A percentile compares a stretch with the other conserved stretches of the same genome.
phyloP scores from a whole-genome alignment of 2,329 filamentous ascomycete genomes.

The Aspergillus jensenii region DNA sequence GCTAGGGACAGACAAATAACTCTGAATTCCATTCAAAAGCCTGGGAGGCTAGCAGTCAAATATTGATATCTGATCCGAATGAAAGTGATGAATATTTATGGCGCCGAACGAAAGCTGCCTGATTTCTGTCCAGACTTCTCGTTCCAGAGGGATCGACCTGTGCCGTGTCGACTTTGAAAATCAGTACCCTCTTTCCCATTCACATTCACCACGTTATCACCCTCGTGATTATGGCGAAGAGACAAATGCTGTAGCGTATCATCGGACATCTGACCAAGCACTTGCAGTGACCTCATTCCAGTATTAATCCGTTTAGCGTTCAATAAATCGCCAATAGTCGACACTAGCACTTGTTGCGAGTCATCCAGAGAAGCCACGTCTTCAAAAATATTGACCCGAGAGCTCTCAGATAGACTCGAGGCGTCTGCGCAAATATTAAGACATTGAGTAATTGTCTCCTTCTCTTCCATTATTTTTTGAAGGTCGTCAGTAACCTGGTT shows the following conservation, averaged over 20 bases:
- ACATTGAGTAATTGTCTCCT: constrained; percentile 19
- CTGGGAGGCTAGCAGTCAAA: too few species aligned
- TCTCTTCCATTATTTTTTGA: constrained; percentile 26
- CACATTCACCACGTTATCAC: too few species aligned
- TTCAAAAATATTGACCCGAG: constrained; percentile 29
- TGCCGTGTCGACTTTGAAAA: too few species aligned
- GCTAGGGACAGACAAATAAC: too few species aligned
- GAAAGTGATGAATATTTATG: too few species aligned
- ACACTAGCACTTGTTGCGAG: constrained; percentile 30
- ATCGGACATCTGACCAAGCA: constrained; percentile 35
- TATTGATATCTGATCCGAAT: too few species aligned
- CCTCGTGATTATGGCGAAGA: too few species aligned
- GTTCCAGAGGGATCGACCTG: too few species aligned
- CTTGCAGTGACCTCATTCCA: constrained; percentile 37
- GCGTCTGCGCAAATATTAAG: constrained; percentile 21
- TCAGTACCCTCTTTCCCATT: too few species aligned
- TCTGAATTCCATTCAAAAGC: too few species aligned
- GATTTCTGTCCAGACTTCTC: too few species aligned
- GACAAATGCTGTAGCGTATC: constrained; percentile 24
- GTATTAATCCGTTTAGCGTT: constrained; percentile 29
- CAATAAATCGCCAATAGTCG: constrained; percentile 33
- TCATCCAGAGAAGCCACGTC: constrained; percentile 29
- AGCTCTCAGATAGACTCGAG: constrained; percentile 24
- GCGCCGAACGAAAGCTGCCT: too few species aligned
- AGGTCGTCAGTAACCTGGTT: constrained; percentile 14